phyloP scores from a whole-genome alignment of 1,284 basidiomycete species.

The Fereydounia khargensis region DNA sequence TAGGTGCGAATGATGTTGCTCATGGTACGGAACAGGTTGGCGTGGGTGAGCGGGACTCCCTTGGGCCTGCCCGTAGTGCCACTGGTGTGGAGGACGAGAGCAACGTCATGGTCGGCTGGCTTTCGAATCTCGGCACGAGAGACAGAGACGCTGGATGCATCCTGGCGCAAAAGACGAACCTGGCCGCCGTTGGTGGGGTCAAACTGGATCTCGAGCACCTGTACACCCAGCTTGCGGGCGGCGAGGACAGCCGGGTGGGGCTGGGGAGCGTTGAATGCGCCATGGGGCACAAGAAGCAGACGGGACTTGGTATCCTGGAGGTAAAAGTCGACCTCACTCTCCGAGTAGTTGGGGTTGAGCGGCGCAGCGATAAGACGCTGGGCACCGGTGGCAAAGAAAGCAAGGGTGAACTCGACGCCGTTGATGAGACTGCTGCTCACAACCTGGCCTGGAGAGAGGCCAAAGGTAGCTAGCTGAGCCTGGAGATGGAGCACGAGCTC shows the following conservation, averaged over 20 bases:
- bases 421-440: slow-evolving; percentile 58
- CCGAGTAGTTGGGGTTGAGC: slow-evolving; percentile 60
- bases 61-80: slow-evolving; percentile 67
- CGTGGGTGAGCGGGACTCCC: slow-evolving; percentile 65
- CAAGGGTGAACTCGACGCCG: slow-evolving; percentile 57
- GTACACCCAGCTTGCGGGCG: slow-evolving; percentile 37
- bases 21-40: slow-evolving; percentile 66
- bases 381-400: slow-evolving; percentile 57
- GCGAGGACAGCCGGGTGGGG: slow-evolving; percentile 33
- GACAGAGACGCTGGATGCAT: slow-evolving; percentile 25
- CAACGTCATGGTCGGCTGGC: slow-evolving; percentile 49
- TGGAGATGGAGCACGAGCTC: slow-evolving; percentile 35
- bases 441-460: slow-evolving; percentile 20
- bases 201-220: slow-evolving; percentile 51
- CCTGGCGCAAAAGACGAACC: slow-evolving; percentile 24
- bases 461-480: slow-evolving; percentile 38
- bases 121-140: slow-evolving; percentile 10
- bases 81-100: slow-evolving; percentile 64
- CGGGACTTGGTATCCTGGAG: slow-evolving; percentile 57
- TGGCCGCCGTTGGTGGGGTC: slow-evolving; percentile 28
- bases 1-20: slow-evolving; percentile 61
- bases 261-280: slow-evolving; percentile 27
- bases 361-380: slow-evolving; percentile 59
- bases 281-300: slow-evolving; percentile 51
- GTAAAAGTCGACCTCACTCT: slow-evolving; percentile 57